Conservation (phyloP, 2,329 filamentous ascomycete species). For the Aspergillus quadrilineatus region DNA sequence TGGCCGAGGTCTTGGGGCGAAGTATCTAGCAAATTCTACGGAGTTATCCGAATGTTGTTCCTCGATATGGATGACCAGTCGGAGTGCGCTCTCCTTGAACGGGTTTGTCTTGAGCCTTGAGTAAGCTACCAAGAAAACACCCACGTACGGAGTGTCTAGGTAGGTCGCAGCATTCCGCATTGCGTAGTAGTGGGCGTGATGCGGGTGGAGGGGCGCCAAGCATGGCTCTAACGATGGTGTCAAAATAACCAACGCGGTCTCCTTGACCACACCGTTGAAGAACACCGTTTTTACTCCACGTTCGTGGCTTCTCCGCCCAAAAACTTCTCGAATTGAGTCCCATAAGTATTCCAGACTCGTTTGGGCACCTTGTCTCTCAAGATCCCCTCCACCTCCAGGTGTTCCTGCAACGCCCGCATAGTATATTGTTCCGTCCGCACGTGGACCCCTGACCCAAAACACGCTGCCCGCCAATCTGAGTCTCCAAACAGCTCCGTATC, state of each 20-base stretch:
- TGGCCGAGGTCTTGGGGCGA: no score
- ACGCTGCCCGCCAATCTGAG: slow-evolving; percentile 16
- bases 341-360: neutral
- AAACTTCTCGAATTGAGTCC: slow-evolving; percentile 1
- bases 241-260: slow-evolving; percentile 8
- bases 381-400: neutral
- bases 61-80: no score
- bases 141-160: no score
- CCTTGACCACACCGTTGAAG: slow-evolving; percentile 6
- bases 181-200: neutral
- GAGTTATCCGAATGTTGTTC: no score
- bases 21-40: no score
- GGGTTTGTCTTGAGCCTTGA: neutral
- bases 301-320: slow-evolving; percentile 7
- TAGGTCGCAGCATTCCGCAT: neutral
- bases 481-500: slow-evolving; percentile 10
- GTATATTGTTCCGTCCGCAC: slow-evolving; percentile 21
- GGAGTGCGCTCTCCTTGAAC: no score
- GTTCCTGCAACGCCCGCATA: slow-evolving; percentile 12
- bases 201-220: slow-evolving; percentile 21
- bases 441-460: slow-evolving; percentile 32
- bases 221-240: slow-evolving; percentile 18
- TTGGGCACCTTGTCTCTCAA: neutral
- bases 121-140: no score
- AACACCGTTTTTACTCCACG: slow-evolving; percentile 6